Percentiles rank a stretch among this genome's conserved stretches.
phyloP scores from a whole-genome alignment of 2,329 filamentous ascomycete genomes.

The Cercospora berteroae region DNA sequence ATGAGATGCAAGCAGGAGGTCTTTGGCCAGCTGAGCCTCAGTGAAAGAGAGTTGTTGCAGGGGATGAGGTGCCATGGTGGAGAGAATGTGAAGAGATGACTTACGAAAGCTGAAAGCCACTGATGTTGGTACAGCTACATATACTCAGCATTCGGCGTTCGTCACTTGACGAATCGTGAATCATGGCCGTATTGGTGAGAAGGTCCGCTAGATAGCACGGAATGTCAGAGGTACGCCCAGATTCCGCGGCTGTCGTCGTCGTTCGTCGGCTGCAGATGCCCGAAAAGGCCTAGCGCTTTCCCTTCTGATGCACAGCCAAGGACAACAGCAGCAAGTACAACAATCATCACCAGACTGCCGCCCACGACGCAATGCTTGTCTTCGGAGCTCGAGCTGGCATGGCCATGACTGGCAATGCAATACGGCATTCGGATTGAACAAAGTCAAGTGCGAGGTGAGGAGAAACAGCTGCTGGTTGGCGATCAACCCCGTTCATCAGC shows the following conservation, averaged over 20 bases:
- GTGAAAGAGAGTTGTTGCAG: slow-evolving; percentile 26
- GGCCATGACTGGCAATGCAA: neutral
- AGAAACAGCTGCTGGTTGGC: neutral
- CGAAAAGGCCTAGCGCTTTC: neutral
- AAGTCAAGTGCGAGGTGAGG: neutral
- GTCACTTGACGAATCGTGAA: neutral
- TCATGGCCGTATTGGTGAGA: neutral
- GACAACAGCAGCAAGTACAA: neutral
- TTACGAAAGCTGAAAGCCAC: neutral
- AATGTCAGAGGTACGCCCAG: neutral
- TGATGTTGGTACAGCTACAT: neutral
- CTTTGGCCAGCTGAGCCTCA: slow-evolving; percentile 27
- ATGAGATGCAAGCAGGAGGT: slow-evolving; percentile 26
- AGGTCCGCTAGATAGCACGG: slow-evolving; percentile 1
- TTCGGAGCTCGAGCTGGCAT: neutral
- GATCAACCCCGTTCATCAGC: neutral
- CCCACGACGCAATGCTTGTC: neutral
- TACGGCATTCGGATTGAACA: neutral
- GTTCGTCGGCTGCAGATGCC: neutral
- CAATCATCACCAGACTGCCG: neutral
- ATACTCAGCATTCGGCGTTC: neutral
- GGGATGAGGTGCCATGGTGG: slow-evolving; percentile 21
- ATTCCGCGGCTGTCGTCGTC: neutral
- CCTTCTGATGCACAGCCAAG: neutral
- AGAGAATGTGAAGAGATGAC: neutral